Conservation (phyloP, 371 early-diverging fungal species). For the Rhizopus stolonifer region DNA sequence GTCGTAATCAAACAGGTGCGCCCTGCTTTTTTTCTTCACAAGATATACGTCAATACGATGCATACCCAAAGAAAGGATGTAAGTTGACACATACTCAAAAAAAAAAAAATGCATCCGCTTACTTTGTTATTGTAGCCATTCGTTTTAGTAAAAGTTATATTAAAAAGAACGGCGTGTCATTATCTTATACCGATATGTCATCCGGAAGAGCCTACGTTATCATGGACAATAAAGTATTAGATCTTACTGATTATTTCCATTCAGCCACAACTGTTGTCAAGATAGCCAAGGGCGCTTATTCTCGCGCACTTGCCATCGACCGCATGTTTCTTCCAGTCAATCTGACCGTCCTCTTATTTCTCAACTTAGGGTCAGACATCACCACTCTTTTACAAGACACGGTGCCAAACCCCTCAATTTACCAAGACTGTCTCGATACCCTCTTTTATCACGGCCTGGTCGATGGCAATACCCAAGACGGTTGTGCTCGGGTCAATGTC, state of each 20-base stretch:
- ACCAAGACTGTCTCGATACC: conserved; percentile 29
- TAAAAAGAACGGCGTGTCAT: conserved; percentile 8
- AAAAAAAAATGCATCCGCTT: not conserved
- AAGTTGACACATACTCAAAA: too few species aligned
- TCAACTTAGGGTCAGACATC: conserved; percentile 43
- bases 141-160: conserved; percentile 4
- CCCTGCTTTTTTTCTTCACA: conserved; percentile 33
- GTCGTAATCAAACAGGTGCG: conserved; percentile 37
- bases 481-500: conserved; percentile 38
- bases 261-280: conserved; percentile 36
- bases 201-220: conserved; percentile 35
- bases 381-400: conserved; percentile 27
- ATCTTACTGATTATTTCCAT: conserved; percentile 44
- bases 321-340: conserved; percentile 51
- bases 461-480: conserved; percentile 13
- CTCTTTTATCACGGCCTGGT: conserved; percentile 42
- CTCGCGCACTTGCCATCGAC: conserved; percentile 42
- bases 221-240: conserved; percentile 35
- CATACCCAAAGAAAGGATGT: conserved; percentile 31
- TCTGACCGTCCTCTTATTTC: conserved; percentile 36
- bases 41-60: conserved; percentile 11
- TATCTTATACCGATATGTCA: conserved; percentile 3
- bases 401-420: conserved; percentile 20
- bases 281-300: conserved; percentile 28
- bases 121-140: conserved; percentile 7